Percentiles rank a stretch among this genome's conserved stretches.
These are phyloP conservation scores for Phlyctochytrium bullatum DNA, from an alignment of 192 early-diverging fungal genomes.

Conservation along the genomic window DNA sequence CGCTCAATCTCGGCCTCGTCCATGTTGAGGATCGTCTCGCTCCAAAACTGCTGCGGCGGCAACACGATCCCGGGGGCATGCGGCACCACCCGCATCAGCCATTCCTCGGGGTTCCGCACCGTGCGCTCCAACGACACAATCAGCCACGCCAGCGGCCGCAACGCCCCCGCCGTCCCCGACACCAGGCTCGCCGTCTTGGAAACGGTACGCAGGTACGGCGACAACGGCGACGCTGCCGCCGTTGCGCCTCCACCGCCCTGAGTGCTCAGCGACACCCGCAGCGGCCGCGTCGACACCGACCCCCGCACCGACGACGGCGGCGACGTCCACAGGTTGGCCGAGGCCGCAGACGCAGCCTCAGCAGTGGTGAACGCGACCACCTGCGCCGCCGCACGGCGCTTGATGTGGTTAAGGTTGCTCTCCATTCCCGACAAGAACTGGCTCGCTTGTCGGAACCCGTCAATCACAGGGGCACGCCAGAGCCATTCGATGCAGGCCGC, in stretches of 20 bases:
- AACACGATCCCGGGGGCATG: neutral
- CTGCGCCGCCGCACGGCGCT: neutral
- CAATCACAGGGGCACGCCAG: neutral
- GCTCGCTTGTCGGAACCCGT: conserved; percentile 1
- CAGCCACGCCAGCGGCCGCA: neutral
- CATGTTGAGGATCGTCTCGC: neutral
- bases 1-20: neutral
- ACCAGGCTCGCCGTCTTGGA: neutral
- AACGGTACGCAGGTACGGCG: neutral
- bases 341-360: too few relatives aligned
- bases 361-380: too few relatives aligned
- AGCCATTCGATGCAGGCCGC: neutral
- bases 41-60: neutral
- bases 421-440: neutral
- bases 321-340: too few relatives aligned
- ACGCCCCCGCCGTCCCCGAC: too few relatives aligned
- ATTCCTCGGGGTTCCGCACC: neutral
- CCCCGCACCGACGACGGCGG: too few relatives aligned
- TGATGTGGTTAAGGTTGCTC: too few relatives aligned
- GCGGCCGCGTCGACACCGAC: too few relatives aligned
- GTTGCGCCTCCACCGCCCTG: neutral
- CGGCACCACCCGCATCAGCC: neutral
- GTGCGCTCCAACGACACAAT: neutral
- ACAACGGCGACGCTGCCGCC: neutral
- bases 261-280: too few relatives aligned